Evolutionary conservation across 768 basidiomycete species (phyloP), one percentile per base, ranked within the genome.

Genomic region (Nevesoporus exiguus): DNA sequence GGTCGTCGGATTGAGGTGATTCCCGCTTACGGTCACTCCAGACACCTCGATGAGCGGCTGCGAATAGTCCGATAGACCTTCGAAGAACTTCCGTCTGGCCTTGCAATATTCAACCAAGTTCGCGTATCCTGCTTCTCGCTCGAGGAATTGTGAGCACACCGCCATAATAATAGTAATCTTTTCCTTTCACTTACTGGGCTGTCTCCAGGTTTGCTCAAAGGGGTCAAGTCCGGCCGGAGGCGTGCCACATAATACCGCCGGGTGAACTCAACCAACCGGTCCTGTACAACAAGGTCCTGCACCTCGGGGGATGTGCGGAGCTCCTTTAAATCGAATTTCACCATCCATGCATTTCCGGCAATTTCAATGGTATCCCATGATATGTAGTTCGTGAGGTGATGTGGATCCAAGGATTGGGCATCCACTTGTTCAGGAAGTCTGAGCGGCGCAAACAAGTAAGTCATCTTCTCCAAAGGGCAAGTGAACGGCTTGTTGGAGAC

Each of bases 11-110:
- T 80, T 83, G 37, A 92, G 74, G 54, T 79, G 77, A 69, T 88
- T 87, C 51, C 77, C 60, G 41, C 77, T 67, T 13, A 71, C 56
- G 33, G 83, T 74, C 30, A 84, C 71, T 29, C 78, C 77, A 6
- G 72, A 67, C 21, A 90, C 83, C 68, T 93, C 83, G 39, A 93
- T 75, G 49, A 93, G 74, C 1, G 90, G 86, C 65, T 93, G 91
- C 24, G 76, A 66, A 54, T 81, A 72, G 64, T 88, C 74, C 55
- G 77, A 70, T 53, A 92, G 67, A 9, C 82, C 82, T 54, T 81
- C 74, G 50, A 89, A 87, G 13, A 76, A 80, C 64, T 83, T 84
- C 39, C 82, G 74, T 42, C 79, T 77, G 13, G 76, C 74, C 67
- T 80, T 81, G 72, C 83, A 87, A 59, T 83, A 87, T 54, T 86